Conservation (phyloP, 2,329 filamentous ascomycete genomes). For the Claviceps digitariae region DNA sequence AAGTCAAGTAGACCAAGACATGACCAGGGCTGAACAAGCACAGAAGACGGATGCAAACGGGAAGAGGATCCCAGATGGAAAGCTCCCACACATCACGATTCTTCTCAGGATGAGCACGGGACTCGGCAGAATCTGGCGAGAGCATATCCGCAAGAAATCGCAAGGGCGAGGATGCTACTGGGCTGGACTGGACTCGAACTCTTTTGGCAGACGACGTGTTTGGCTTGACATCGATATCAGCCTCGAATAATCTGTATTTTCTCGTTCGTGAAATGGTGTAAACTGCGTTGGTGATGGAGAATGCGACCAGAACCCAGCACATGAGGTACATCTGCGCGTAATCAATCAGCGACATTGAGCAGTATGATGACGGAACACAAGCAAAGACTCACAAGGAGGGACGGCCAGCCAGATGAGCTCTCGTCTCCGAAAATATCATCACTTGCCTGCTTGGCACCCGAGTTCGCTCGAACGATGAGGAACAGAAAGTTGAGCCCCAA, state of each 20-base stretch:
- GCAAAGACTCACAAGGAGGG: conserved; percentile 32
- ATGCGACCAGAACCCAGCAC: conserved; percentile 52
- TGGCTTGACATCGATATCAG: conserved; percentile 60
- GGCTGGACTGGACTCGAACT: conserved; percentile 77
- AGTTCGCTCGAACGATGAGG: conserved; percentile 71
- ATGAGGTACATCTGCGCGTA: conserved; percentile 47
- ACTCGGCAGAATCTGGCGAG: conserved; percentile 57
- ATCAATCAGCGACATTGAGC: not conserved
- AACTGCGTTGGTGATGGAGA: conserved; percentile 63
- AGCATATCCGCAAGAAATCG: conserved; percentile 58
- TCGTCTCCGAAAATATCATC: conserved; percentile 82
- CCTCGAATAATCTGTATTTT: conserved; percentile 84
- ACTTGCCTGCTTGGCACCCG: conserved; percentile 34
- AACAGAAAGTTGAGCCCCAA: conserved; percentile 66
- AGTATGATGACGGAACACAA: too few relatives aligned
- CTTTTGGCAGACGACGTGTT: conserved; percentile 76
- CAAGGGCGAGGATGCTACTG: conserved; percentile 63
- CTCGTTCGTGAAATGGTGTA: conserved; percentile 73
- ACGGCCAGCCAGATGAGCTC: conserved; percentile 50
- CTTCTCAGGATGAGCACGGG: conserved; percentile 70
- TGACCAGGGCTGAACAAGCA: conserved; percentile 90
- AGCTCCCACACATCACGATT: conserved; percentile 89
- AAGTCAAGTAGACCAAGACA: conserved; percentile 78
- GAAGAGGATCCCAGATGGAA: conserved; percentile 83
- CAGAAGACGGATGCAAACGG: conserved; percentile 68